Conservation (phyloP, 2,329 filamentous ascomycete species). For the Ustilaginoidea virens region DNA sequence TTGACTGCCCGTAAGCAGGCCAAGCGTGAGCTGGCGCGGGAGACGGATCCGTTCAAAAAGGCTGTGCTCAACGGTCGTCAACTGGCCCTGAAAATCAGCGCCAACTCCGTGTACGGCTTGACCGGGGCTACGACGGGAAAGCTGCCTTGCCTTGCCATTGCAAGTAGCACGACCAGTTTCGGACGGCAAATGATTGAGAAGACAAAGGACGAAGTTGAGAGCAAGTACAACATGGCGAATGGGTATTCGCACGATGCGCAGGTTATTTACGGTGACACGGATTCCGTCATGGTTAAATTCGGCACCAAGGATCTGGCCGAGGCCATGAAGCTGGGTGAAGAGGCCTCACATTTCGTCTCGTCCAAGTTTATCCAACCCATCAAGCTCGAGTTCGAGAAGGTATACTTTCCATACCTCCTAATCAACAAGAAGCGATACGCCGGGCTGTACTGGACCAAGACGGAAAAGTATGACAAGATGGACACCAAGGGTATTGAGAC, state of each 20-base stretch:
- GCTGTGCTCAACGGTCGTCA: conserved; percentile 96
- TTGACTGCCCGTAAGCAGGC: conserved; percentile 85
- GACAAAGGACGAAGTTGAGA: conserved; percentile 91
- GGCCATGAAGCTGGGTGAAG: conserved; percentile 89
- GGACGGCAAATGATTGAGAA: conserved; percentile 98
- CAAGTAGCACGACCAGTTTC: conserved; percentile 92
- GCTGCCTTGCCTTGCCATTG: conserved; percentile 84
- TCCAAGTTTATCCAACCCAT: conserved; percentile 91
- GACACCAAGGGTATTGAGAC: conserved; percentile 99
- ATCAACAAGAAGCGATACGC: conserved; percentile 99
- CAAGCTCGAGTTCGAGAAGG: conserved; percentile 98
- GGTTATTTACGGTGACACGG: conserved; percentile 97
- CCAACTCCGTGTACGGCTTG: conserved; percentile 94
- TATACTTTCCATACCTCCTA: conserved; percentile 92
- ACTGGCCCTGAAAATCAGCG: conserved; percentile 86
- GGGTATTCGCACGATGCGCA: conserved; percentile 89
- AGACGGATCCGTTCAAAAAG: conserved; percentile 94
- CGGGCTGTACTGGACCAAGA: conserved; percentile 91
- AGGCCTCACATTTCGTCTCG: conserved; percentile 79
- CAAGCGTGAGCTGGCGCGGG: conserved; percentile 73
- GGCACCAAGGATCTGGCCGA: conserved; percentile 74
- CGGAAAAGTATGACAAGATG: conserved; percentile 97
- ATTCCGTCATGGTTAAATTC: conserved; percentile 99
- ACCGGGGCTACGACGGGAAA: conserved; percentile 95
- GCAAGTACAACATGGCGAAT: conserved; percentile 78